phyloP scores from a whole-genome alignment of 768 basidiomycete genomes.

The Leccinum olivaceopallidum region DNA sequence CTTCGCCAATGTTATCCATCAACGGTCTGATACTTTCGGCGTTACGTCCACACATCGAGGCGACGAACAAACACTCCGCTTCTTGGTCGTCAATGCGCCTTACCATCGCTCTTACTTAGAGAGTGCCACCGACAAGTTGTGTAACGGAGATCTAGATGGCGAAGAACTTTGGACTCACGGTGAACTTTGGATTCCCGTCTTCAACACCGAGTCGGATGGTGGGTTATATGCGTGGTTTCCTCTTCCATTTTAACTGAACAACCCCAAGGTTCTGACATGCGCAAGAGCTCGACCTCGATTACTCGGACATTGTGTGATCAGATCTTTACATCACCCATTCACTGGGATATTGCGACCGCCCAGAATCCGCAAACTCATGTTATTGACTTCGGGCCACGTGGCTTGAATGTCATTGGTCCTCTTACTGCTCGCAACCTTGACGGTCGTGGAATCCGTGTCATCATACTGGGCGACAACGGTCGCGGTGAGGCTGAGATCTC shows the following conservation, averaged over 20 bases:
- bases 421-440: conserved; percentile 89
- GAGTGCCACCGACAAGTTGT: conserved; percentile 72
- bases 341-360: conserved; percentile 90
- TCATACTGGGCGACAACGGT: conserved; percentile 88
- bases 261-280: conserved; percentile 77
- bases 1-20: conserved; percentile 92
- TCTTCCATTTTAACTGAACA: conserved; percentile 20
- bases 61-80: conserved; percentile 89
- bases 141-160: conserved; percentile 70
- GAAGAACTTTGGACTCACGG: conserved; percentile 75
- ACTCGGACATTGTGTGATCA: conserved; percentile 90
- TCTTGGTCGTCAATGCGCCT: conserved; percentile 93
- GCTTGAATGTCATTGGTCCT: conserved; percentile 88
- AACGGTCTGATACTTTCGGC: conserved; percentile 77
- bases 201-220: conserved; percentile 94
- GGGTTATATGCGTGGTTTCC: conserved; percentile 32
- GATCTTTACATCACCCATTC: conserved; percentile 88
- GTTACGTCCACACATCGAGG: conserved; percentile 77
- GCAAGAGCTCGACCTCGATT: conserved; percentile 64
- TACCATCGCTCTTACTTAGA: conserved; percentile 90
- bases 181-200: conserved; percentile 83
- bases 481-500: conserved; percentile 90
- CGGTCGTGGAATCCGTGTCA: conserved; percentile 88
- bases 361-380: conserved; percentile 87
- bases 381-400: conserved; percentile 96